A percentile compares a stretch with the other conserved stretches of the same genome.
phyloP scores from a whole-genome alignment of 1,284 basidiomycete species.

The Puccinia novopanici region DNA sequence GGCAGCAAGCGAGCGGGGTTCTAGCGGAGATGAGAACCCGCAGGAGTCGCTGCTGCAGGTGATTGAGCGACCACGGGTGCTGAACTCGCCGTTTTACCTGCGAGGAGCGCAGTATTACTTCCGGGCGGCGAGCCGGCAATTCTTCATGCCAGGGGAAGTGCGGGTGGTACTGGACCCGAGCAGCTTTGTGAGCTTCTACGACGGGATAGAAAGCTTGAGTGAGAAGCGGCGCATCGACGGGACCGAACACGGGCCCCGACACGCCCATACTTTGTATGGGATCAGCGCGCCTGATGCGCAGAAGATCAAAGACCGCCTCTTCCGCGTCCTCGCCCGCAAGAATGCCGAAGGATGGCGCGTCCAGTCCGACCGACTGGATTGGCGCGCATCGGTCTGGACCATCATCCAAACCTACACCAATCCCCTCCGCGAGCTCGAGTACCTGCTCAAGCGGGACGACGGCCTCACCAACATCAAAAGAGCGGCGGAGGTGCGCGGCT shows the following conservation, averaged over 20 bases:
- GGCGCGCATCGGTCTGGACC: background rate
- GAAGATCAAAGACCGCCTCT: background rate
- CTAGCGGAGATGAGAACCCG: too few species aligned
- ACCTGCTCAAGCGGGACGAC: background rate
- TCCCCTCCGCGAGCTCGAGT: background rate
- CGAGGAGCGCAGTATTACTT: constrained; percentile 56
- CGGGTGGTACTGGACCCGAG: constrained; percentile 62
- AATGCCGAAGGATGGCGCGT: background rate
- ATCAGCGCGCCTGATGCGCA: constrained; percentile 20
- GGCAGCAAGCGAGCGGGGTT: too few species aligned
- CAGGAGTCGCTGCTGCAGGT: too few species aligned
- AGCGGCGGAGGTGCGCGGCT: constrained; percentile 10
- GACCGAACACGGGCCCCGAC: background rate
- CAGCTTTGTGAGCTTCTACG: constrained; percentile 63
- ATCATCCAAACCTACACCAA: background rate
- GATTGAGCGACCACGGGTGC: background rate
- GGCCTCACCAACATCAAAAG: background rate
- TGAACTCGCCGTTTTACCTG: background rate
- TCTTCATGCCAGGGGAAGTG: constrained; percentile 61
- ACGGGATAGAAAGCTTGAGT: constrained; percentile 58
- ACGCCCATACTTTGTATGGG: constrained; percentile 5
- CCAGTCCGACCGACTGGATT: background rate
- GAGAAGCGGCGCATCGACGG: background rate
- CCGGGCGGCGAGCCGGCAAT: constrained; percentile 61
- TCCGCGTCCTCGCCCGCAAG: constrained; percentile 9